Percentiles rank a stretch among this genome's conserved stretches.
These are phyloP conservation scores for Umbelopsis sp. DNA, from an alignment of 192 early-diverging fungal genomes.

Conservation along the genomic window DNA sequence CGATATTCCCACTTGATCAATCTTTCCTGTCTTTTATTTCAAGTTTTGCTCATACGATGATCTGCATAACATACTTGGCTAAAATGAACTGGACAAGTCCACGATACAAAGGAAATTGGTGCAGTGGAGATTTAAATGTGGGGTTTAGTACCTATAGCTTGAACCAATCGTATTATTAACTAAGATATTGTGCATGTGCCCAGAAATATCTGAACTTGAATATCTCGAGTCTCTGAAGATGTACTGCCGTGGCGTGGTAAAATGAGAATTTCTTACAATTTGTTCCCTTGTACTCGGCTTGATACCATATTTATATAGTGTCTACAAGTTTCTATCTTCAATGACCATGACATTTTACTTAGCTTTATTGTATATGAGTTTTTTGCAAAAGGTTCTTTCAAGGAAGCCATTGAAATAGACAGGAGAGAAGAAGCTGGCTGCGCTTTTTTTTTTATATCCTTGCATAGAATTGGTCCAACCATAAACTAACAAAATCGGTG, in stretches of 20 bases:
- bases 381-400: too few species aligned
- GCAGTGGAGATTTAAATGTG: slow-evolving; percentile 13
- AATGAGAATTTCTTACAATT: neutral
- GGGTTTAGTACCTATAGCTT: slow-evolving; percentile 9
- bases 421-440: neutral
- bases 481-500: neutral
- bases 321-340: too few species aligned
- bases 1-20: too few species aligned
- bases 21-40: too few species aligned
- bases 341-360: too few species aligned
- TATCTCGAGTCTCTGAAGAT: too few species aligned
- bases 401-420: neutral
- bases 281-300: neutral
- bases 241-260: neutral
- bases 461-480: neutral
- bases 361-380: too few species aligned
- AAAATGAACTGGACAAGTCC: neutral
- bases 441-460: neutral
- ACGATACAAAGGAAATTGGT: neutral
- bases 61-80: too few species aligned
- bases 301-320: neutral
- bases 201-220: slow-evolving; percentile 1
- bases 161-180: neutral
- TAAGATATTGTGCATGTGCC: slow-evolving; percentile 11
- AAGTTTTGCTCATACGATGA: too few species aligned